Evolutionary conservation across 768 basidiomycete genomes (phyloP).

Genomic region (Russula vinacea): DNA sequence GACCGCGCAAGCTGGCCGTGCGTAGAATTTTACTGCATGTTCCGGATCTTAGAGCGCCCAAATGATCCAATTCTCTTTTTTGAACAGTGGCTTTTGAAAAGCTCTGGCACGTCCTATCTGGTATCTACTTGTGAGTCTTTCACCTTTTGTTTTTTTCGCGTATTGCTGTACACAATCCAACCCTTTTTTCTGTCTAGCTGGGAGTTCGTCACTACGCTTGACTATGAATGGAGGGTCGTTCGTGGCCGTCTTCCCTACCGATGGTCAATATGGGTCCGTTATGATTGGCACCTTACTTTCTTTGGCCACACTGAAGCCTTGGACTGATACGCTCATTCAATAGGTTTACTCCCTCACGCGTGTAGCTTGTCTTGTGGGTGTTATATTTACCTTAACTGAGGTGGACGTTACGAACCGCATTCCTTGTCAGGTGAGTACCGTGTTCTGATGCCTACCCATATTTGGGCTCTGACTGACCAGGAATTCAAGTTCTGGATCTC

Average conservation of each 20-base stretch:
- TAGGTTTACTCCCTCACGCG: constrained; percentile 2
- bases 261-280: constrained; percentile 1
- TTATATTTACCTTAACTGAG: background rate
- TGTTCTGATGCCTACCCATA: background rate
- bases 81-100: too few species aligned
- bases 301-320: background rate
- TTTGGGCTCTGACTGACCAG: background rate
- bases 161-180: too few species aligned
- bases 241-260: background rate
- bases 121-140: too few species aligned
- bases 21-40: too few species aligned
- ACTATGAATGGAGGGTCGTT: background rate
- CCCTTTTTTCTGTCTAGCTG: background rate
- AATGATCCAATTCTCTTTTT: too few species aligned
- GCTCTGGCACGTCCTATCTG: too few species aligned
- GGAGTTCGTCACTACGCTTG: too few species aligned
- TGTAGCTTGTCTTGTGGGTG: background rate
- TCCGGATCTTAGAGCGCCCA: too few species aligned
- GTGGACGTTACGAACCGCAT: background rate
- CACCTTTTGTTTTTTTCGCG: too few species aligned
- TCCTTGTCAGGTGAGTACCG: background rate
- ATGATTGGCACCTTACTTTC: background rate
- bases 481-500: background rate
- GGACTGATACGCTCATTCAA: background rate
- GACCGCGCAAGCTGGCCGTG: too few species aligned